These are phyloP conservation scores for Plasmodium fragile DNA, from an alignment of 169 alveolate genomes.

Conservation along the genomic window DNA sequence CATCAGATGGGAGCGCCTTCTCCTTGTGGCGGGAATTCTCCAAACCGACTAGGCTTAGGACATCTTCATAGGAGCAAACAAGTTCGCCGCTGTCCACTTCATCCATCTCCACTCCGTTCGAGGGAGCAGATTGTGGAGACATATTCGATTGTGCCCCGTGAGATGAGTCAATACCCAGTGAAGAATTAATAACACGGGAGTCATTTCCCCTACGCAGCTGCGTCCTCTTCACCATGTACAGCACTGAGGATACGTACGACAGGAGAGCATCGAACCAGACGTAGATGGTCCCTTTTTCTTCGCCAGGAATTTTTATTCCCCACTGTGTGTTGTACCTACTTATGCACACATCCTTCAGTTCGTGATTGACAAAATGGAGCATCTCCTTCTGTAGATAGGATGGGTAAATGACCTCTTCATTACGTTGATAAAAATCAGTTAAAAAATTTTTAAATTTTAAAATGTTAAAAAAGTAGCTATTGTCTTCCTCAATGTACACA, in stretches of 20 bases:
- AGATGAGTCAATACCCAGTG: not conserved
- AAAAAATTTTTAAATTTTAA: slow-evolving; percentile 74
- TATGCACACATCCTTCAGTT: slow-evolving; percentile 80
- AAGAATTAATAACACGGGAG: not conserved
- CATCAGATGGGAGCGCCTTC: not conserved
- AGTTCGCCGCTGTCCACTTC: not conserved
- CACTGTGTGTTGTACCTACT: slow-evolving; percentile 81
- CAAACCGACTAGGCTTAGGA: not conserved
- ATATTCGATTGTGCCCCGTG: not conserved
- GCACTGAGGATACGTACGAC: slow-evolving; percentile 85
- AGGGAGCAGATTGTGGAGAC: not conserved
- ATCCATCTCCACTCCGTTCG: not conserved
- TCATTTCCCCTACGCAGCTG: not conserved
- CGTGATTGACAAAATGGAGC: slow-evolving; percentile 31
- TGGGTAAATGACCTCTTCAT: slow-evolving; percentile 73
- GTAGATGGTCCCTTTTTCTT: slow-evolving; percentile 86
- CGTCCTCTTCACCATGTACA: slow-evolving; percentile 8
- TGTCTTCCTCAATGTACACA: slow-evolving; percentile 79
- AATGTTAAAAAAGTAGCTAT: slow-evolving; percentile 82
- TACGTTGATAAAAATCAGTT: slow-evolving; percentile 60
- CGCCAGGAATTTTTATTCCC: slow-evolving; percentile 82
- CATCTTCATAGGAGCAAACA: slow-evolving; percentile 29
- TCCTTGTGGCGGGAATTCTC: not conserved
- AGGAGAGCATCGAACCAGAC: slow-evolving; percentile 94
- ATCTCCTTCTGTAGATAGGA: slow-evolving; percentile 64